Conservation (phyloP, 257 asterid genomes). For the Anisodus acutangulus region DNA sequence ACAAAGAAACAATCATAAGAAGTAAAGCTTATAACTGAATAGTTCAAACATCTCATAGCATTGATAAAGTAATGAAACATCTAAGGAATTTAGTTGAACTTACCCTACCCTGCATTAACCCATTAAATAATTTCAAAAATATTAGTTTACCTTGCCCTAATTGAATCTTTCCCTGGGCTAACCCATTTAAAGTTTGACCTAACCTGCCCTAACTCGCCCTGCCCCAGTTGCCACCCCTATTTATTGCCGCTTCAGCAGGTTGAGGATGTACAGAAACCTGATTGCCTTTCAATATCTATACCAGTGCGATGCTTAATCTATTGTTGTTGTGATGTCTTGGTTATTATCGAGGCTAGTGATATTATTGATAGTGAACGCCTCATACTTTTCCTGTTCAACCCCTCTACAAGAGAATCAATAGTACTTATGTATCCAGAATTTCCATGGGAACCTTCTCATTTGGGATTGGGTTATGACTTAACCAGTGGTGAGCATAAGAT, state of each 20-base stretch:
- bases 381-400: not conserved
- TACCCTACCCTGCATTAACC: not conserved
- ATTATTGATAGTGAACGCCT: not conserved
- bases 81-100: slow-evolving; percentile 16
- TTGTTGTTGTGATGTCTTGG: not conserved
- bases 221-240: no score
- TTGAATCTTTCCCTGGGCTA: no score
- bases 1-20: not conserved
- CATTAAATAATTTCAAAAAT: no score
- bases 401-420: not conserved
- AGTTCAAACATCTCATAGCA: slow-evolving; percentile 12
- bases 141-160: no score
- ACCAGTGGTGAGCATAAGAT: not conserved
- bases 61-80: not conserved
- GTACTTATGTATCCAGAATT: not conserved
- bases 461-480: not conserved
- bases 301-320: not conserved
- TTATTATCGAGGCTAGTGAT: not conserved
- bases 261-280: not conserved
- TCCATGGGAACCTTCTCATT: no score
- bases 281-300: not conserved
- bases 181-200: no score
- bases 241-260: not conserved
- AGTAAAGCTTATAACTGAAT: not conserved
- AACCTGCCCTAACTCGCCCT: no score